These are phyloP conservation scores for Epichloe sylvatica DNA, from an alignment of 2,329 filamentous ascomycete species.

Conservation along the genomic window DNA sequence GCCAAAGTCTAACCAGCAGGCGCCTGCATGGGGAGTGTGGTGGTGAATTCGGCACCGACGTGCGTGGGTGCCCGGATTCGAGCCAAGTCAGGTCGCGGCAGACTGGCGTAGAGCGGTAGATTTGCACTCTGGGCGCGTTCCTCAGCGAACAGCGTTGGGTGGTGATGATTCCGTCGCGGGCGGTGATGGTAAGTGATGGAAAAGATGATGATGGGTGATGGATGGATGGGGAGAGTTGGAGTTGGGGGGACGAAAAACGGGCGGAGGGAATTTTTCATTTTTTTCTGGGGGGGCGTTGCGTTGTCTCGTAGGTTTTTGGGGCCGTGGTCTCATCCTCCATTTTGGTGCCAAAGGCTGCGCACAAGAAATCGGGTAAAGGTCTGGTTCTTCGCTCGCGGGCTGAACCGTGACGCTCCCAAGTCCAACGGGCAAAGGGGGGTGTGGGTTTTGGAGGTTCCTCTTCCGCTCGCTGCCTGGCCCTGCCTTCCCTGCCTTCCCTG, in stretches of 20 bases:
- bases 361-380: slow-evolving; percentile 23
- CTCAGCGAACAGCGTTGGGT: slow-evolving; percentile 5
- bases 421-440: slow-evolving; percentile 9
- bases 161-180: slow-evolving; percentile 16
- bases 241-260: slow-evolving; percentile 12
- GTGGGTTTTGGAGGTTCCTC: slow-evolving; percentile 7
- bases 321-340: slow-evolving; percentile 27
- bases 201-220: slow-evolving; percentile 11
- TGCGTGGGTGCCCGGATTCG: slow-evolving; percentile 10
- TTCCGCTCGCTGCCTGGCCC: slow-evolving; percentile 1
- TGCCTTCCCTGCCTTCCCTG: neutral
- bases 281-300: slow-evolving; percentile 15
- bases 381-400: slow-evolving; percentile 7
- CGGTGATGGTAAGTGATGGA: slow-evolving; percentile 12
- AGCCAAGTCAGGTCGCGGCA: slow-evolving; percentile 13
- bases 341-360: slow-evolving; percentile 27
- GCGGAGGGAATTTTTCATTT: slow-evolving; percentile 18
- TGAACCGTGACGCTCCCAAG: slow-evolving; percentile 14
- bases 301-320: slow-evolving; percentile 25
- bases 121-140: slow-evolving; percentile 1
- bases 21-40: slow-evolving; percentile 9
- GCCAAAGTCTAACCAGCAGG: slow-evolving; percentile 5
- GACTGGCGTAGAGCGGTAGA: slow-evolving; percentile 16
- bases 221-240: slow-evolving; percentile 7
- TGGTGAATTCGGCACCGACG: slow-evolving; percentile 8